phyloP scores from a whole-genome alignment of 257 asterid genomes.

The Plantago elongata region DNA sequence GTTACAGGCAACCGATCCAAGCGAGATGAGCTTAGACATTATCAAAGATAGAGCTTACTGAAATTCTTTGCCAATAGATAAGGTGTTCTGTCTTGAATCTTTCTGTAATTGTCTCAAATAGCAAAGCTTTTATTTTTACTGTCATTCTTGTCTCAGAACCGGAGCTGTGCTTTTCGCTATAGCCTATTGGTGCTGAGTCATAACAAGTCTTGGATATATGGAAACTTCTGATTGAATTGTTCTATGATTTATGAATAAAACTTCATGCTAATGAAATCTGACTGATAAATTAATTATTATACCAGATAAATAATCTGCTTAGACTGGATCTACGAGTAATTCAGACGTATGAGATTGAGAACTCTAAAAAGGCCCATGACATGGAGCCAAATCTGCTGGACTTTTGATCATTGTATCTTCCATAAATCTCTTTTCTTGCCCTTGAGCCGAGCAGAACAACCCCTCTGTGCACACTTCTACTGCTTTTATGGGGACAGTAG shows the following conservation, averaged over 20 bases:
- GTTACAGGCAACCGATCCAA: conserved; percentile 71
- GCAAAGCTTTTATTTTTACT: conserved; percentile 3
- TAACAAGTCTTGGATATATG: not conserved
- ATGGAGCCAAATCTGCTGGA: conserved; percentile 46
- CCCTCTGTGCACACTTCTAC: conserved; percentile 56
- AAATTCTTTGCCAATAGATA: conserved; percentile 5
- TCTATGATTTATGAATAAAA: not conserved
- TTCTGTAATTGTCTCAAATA: not conserved
- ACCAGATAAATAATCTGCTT: too few relatives aligned
- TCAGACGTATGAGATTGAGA: too few relatives aligned
- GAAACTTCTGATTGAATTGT: not conserved
- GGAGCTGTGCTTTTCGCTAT: conserved; percentile 8
- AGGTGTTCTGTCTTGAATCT: not conserved
- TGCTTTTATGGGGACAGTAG: conserved; percentile 57
- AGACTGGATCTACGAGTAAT: too few relatives aligned
- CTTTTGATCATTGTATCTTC: conserved; percentile 41
- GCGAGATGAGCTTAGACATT: conserved; percentile 72
- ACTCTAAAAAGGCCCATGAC: too few relatives aligned
- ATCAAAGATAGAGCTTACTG: conserved; percentile 52
- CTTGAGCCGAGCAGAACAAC: conserved; percentile 51
- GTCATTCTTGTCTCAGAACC: conserved; percentile 13
- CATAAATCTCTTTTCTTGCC: conserved; percentile 44
- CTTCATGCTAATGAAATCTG: not conserved
- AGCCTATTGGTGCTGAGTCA: conserved; percentile 1
- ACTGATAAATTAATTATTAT: not conserved